These are phyloP conservation scores for Ceratobasidium sp. DNA, from an alignment of 1,284 basidiomycete genomes.

Conservation along the genomic window DNA sequence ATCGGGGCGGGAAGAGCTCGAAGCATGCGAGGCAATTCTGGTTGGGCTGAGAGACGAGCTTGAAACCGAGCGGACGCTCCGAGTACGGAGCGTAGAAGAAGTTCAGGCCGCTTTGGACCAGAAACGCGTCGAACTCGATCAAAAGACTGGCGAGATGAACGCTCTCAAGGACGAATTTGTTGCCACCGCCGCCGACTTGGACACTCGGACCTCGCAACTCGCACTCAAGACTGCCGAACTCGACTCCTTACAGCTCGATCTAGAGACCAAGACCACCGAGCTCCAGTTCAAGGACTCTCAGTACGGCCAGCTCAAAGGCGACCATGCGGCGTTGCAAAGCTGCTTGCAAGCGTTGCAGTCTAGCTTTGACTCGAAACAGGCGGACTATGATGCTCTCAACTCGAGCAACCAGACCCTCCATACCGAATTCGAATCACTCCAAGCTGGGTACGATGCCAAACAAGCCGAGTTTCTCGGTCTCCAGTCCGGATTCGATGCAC, in stretches of 20 bases:
- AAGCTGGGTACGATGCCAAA: constrained; percentile 30
- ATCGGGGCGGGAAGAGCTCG: constrained; percentile 18
- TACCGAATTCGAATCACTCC: constrained; percentile 17
- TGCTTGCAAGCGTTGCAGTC: constrained; percentile 31
- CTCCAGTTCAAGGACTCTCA: constrained; percentile 23
- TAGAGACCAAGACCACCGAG: constrained; percentile 26
- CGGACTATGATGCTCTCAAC: constrained; percentile 11
- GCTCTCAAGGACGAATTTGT: constrained; percentile 36
- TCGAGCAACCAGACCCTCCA: constrained; percentile 14
- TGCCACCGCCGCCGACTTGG: constrained; percentile 28
- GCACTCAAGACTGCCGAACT: constrained; percentile 15
- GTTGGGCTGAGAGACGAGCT: constrained; percentile 23
- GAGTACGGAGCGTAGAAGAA: not conserved
- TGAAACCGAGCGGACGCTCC: constrained; percentile 4
- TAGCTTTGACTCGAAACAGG: constrained; percentile 25
- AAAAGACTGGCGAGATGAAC: constrained; percentile 22
- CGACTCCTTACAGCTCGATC: constrained; percentile 5
- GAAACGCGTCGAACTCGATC: constrained; percentile 1
- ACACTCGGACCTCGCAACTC: constrained; percentile 9
- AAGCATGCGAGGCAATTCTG: constrained; percentile 23
- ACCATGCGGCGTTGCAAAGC: constrained; percentile 24
- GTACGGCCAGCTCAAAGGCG: constrained; percentile 25
- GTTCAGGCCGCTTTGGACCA: constrained; percentile 23
- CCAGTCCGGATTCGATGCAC: constrained; percentile 28
- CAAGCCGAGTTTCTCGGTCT: constrained; percentile 28